Percentiles rank a stretch among this genome's conserved stretches.
phyloP scores from a whole-genome alignment of 1,284 basidiomycete species.

The Pterulicium gracile region DNA sequence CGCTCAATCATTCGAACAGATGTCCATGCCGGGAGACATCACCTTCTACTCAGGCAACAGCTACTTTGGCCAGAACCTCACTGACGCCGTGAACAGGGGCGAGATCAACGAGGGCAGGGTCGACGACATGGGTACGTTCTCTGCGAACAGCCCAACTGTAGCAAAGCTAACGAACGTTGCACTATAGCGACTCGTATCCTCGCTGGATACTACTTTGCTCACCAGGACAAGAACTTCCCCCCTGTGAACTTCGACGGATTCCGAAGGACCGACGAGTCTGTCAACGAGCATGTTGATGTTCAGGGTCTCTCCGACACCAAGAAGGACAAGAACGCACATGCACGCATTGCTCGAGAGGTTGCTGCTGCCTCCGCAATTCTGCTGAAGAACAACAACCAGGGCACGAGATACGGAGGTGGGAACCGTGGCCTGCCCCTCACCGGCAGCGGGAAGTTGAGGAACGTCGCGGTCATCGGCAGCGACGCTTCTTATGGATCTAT shows the following conservation, averaged over 20 bases:
- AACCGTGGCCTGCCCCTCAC: slow-evolving; percentile 56
- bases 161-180: no score
- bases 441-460: slow-evolving; percentile 37
- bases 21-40: slow-evolving; percentile 70
- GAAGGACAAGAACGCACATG: slow-evolving; percentile 44
- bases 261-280: slow-evolving; percentile 33
- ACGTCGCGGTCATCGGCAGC: slow-evolving; percentile 50
- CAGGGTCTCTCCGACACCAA: slow-evolving; percentile 21
- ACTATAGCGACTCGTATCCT: slow-evolving; percentile 43
- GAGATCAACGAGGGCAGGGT: slow-evolving; percentile 54
- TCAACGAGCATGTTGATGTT: slow-evolving; percentile 65
- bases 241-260: slow-evolving; percentile 51
- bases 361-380: slow-evolving; percentile 71
- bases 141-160: no score
- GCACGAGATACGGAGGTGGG: neutral
- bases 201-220: slow-evolving; percentile 47
- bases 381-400: slow-evolving; percentile 58
- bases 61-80: slow-evolving; percentile 56
- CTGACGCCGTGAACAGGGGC: slow-evolving; percentile 55
- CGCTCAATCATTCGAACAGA: slow-evolving; percentile 25
- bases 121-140: slow-evolving; percentile 55
- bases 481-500: slow-evolving; percentile 60
- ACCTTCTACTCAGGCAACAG: slow-evolving; percentile 36
- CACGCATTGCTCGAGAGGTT: slow-evolving; percentile 59
- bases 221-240: slow-evolving; percentile 59